Evolutionary conservation across 495 filamentous ascomycete species (phyloP), one percentile per base, ranked within the genome.

Genomic region (Aspergillus heteromorphus): DNA sequence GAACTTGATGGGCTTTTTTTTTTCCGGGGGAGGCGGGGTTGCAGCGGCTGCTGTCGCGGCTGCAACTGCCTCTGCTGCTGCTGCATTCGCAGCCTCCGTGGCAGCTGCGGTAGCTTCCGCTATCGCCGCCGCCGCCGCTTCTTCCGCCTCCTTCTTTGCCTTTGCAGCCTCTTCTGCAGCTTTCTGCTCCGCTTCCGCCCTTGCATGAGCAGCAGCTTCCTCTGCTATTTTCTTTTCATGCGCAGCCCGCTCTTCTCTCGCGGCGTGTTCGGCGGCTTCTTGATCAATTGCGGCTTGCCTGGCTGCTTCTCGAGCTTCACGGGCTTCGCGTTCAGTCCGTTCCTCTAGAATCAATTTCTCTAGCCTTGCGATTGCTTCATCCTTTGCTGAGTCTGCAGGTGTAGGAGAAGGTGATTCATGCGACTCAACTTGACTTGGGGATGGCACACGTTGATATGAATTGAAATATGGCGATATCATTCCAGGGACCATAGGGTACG

Each of bases 1-100:
- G 72, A 95, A 92, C 62, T 88, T 87, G 69, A 95, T 83, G 5
- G 83, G 82, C 54, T 78, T 77, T 55, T 83, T 82, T 60, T 82
- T 81, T 42, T 81, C 76, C 4, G 70, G 64, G 14, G 69, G 60
- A 4, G 70, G 65, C 29, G 65, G 62, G 19, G 54, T 63, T 27
- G 59, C 51, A 19, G 62, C 58, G 16, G 61, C 63, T 23, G 65
- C 60, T 19, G 47, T 54, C 43, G 64, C 69, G 10, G 69, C 60
- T 16, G 47, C 53, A 45, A 62, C 67, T 9, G 69, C 69, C 40
- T 59, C 60, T 27, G 61, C 57, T 45, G 67, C 66, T 40, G 59
- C 64, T 34, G 49, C 54, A 11, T 58, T 58, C 21, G 60, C 63
- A 21, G 52, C 58, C 40, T 66, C 55, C 4, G 57, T 57, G 14